phyloP scores from a whole-genome alignment of 331 rosid species.

The Erythrophleum ivorense region DNA sequence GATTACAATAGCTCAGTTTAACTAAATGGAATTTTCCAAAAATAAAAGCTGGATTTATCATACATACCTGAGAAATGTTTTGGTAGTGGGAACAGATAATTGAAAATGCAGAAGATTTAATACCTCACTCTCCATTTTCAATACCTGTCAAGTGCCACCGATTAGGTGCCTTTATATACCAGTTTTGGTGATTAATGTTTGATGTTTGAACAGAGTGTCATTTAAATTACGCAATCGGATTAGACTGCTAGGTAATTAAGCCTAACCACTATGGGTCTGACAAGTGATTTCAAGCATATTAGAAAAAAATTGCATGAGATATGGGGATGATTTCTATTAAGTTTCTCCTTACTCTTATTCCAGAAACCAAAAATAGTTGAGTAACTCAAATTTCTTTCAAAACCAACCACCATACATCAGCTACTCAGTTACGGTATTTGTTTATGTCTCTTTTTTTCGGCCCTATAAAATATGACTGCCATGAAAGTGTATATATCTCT shows the following conservation, averaged over 20 bases:
- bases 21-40: constrained; percentile 1
- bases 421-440: neutral
- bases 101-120: constrained; percentile 59
- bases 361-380: too few relatives aligned
- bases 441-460: neutral
- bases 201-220: neutral
- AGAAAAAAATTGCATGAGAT: too few relatives aligned
- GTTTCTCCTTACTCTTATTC: too few relatives aligned
- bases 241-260: neutral
- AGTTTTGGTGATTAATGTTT: neutral
- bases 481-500: constrained; percentile 2
- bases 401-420: too few relatives aligned
- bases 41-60: constrained; percentile 1
- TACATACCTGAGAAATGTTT: constrained; percentile 67
- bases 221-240: neutral
- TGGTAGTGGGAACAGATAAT: constrained; percentile 66
- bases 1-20: constrained; percentile 9
- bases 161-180: neutral
- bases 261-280: too few relatives aligned
- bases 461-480: neutral
- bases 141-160: constrained; percentile 51
- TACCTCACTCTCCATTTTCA: constrained; percentile 66
- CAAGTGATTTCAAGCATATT: too few relatives aligned
- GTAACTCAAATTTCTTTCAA: too few relatives aligned
- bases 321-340: too few relatives aligned